Conservation (phyloP, 768 basidiomycete species). For the Boletus rufocinnamomeus region DNA sequence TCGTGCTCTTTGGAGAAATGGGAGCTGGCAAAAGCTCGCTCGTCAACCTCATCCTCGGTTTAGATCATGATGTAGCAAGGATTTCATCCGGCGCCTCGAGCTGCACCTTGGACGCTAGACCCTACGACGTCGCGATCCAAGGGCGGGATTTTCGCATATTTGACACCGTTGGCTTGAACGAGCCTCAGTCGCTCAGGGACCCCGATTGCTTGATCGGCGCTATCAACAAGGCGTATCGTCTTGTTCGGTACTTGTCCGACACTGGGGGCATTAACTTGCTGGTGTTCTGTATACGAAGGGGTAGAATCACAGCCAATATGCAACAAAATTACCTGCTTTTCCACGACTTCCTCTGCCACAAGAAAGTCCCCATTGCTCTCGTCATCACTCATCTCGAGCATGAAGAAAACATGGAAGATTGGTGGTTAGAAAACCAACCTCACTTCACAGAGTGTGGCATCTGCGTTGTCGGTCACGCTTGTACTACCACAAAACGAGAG, state of each 20-base stretch:
- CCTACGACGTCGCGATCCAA: constrained; percentile 28
- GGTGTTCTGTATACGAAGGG: constrained; percentile 40
- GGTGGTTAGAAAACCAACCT: constrained; percentile 35
- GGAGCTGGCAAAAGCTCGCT: constrained; percentile 44
- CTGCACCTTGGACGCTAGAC: constrained; percentile 36
- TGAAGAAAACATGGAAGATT: constrained; percentile 37
- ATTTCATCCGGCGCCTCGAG: constrained; percentile 34
- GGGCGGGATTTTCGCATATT: constrained; percentile 30
- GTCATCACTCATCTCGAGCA: constrained; percentile 40
- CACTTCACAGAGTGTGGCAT: constrained; percentile 28
- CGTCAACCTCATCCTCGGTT: constrained; percentile 41
- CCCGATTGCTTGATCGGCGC: constrained; percentile 30
- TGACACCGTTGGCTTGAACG: constrained; percentile 38
- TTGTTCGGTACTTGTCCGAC: constrained; percentile 34
- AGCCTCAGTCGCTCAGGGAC: constrained; percentile 28
- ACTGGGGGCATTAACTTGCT: constrained; percentile 43
- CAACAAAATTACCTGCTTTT: constrained; percentile 36
- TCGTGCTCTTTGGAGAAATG: constrained; percentile 34
- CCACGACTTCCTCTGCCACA: constrained; percentile 36
- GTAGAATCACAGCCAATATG: constrained; percentile 32
- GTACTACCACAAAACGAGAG: constrained; percentile 36
- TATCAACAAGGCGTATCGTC: constrained; percentile 36
- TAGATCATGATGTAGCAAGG: constrained; percentile 24
- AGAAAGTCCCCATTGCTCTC: constrained; percentile 34
- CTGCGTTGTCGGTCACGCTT: constrained; percentile 31